Conservation (phyloP, 208 protist species). For the Leishmania gerbilli region DNA sequence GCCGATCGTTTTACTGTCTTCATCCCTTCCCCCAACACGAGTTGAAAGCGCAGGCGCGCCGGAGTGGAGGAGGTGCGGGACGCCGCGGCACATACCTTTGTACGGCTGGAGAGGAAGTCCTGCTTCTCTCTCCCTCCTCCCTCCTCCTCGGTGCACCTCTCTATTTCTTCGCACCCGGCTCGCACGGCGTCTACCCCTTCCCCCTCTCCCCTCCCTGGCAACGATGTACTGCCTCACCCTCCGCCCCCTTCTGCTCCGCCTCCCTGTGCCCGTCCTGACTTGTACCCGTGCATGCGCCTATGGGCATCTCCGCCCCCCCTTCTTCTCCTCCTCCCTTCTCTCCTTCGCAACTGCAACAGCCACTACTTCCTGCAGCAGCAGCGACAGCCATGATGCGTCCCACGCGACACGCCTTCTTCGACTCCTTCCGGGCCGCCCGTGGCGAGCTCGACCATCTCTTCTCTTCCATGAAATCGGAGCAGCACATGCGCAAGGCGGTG, state of each 20-base stretch:
- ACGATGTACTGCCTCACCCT: not conserved
- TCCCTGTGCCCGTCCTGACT: not conserved
- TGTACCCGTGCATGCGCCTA: not conserved
- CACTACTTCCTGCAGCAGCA: not conserved
- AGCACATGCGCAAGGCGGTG: constrained; percentile 38
- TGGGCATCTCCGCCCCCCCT: not conserved
- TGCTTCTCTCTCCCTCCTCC: not conserved
- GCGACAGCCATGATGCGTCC: constrained; percentile 10
- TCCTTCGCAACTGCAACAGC: not conserved
- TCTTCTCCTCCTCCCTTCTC: not conserved
- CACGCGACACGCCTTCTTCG: constrained; percentile 30
- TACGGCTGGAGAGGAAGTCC: not conserved
- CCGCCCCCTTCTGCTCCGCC: not conserved
- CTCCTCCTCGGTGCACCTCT: not conserved
- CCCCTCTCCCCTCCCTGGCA: not conserved
- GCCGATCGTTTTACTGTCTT: not conserved
- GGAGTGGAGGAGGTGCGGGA: not conserved
- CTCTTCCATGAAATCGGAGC: constrained; percentile 34
- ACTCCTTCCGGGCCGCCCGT: constrained; percentile 59
- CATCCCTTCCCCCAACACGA: not conserved
- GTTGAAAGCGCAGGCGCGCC: not conserved
- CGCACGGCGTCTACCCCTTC: not conserved
- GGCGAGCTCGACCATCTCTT: constrained; percentile 52
- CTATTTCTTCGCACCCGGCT: not conserved
- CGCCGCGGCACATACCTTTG: not conserved